A percentile compares a stretch with the other conserved stretches of the same genome.
phyloP scores from a whole-genome alignment of 164 flowering plant genomes.

The Berberis vulgaris region DNA sequence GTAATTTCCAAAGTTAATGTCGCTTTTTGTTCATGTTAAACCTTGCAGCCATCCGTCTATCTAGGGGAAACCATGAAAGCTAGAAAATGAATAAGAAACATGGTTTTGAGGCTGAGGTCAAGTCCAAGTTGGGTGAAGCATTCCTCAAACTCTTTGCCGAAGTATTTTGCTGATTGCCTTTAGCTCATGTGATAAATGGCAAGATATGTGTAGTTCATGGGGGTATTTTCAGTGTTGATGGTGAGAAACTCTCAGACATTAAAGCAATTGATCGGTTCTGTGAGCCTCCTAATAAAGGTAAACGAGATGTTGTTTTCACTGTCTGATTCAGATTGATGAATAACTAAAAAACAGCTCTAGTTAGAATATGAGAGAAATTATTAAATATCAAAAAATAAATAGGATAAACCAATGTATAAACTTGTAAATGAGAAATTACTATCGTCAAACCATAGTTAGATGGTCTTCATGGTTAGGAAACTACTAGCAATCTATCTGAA shows the following conservation, averaged over 20 bases:
- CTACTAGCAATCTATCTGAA: too few species aligned
- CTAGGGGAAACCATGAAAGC: slow-evolving; percentile 99
- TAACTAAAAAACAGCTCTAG: too few species aligned
- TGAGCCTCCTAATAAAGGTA: slow-evolving; percentile 99
- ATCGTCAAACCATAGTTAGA: too few species aligned
- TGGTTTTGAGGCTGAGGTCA: slow-evolving; percentile 98
- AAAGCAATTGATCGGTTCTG: slow-evolving; percentile 85
- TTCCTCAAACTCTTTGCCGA: slow-evolving; percentile 96
- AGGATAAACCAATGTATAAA: too few species aligned
- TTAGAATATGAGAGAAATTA: too few species aligned
- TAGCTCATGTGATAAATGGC: slow-evolving; percentile 84
- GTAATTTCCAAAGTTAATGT: background rate
- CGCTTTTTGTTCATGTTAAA: background rate
- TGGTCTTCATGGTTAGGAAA: too few species aligned
- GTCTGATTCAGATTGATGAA: background rate
- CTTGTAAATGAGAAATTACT: too few species aligned
- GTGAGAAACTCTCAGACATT: slow-evolving; percentile 91
- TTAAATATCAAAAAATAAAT: too few species aligned
- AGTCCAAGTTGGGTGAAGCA: slow-evolving; percentile 78
- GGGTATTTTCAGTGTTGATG: slow-evolving; percentile 97
- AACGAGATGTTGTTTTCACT: slow-evolving; percentile 5
- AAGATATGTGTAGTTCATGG: slow-evolving; percentile 96
- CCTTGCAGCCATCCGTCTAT: slow-evolving; percentile 72
- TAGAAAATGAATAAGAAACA: slow-evolving; percentile 98
- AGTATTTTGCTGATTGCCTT: slow-evolving; percentile 89